phyloP scores from a whole-genome alignment of 2,329 filamentous ascomycete species.

The Aureobasidium sp. region DNA sequence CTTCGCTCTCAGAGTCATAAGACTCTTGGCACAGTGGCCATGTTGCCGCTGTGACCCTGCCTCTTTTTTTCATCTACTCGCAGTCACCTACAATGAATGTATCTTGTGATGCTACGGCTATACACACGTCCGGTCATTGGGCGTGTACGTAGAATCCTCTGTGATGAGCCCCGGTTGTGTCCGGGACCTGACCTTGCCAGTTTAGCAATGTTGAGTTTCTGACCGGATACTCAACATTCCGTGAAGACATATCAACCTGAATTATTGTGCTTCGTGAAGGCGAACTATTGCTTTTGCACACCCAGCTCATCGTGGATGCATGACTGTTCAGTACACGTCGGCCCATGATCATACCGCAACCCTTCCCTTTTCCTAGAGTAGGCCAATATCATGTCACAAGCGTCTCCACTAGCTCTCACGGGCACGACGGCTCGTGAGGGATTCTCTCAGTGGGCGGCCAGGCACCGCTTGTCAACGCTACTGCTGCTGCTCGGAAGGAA shows the following conservation, averaged over 20 bases:
- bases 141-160: neutral
- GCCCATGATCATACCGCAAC: neutral
- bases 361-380: no score
- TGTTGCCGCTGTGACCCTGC: neutral
- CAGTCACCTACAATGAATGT: no score
- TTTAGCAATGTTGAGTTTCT: neutral
- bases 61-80: neutral
- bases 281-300: neutral
- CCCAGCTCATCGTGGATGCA: neutral
- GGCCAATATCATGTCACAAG: neutral
- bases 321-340: neutral
- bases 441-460: neutral
- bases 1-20: neutral
- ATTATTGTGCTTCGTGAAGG: neutral
- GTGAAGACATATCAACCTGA: neutral
- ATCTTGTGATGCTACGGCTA: no score
- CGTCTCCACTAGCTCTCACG: neutral
- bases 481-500: neutral
- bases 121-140: no score
- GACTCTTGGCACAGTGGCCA: neutral
- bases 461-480: neutral
- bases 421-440: neutral
- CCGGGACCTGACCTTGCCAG: neutral
- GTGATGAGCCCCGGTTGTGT: neutral
- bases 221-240: neutral